These are phyloP conservation scores for Ceratocystis papillata DNA, from an alignment of 2,329 filamentous ascomycete species.

Conservation along the genomic window DNA sequence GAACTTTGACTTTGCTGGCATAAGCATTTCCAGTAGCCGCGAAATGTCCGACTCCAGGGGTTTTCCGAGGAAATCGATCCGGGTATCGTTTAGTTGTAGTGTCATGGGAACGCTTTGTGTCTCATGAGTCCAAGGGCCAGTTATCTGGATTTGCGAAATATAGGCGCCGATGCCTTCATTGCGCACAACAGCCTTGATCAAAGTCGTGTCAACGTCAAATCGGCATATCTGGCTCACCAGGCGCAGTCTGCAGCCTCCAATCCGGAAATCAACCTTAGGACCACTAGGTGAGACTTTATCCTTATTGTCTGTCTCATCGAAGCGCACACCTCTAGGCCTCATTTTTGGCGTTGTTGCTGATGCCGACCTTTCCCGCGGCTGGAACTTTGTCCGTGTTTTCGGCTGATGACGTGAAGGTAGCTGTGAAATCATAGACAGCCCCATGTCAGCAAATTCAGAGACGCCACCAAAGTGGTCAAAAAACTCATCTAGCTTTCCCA, in stretches of 20 bases:
- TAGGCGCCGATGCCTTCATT: conserved; percentile 60
- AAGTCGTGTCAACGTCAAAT: conserved; percentile 62
- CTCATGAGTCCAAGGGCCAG: conserved; percentile 46
- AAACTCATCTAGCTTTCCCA: conserved; percentile 73
- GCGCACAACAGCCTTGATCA: conserved; percentile 69
- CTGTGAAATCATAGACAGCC: conserved; percentile 69
- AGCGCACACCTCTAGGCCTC: conserved; percentile 48
- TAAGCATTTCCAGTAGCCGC: conserved; percentile 71
- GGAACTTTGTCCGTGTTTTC: not conserved
- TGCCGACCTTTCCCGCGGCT: not conserved
- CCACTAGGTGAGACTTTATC: conserved; percentile 34
- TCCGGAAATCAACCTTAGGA: conserved; percentile 59
- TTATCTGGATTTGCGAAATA: conserved; percentile 63
- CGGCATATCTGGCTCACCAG: conserved; percentile 70
- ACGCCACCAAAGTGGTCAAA: conserved; percentile 83
- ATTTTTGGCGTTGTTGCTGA: conserved; percentile 30
- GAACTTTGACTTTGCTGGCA: conserved; percentile 83
- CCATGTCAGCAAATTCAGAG: conserved; percentile 80
- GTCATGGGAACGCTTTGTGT: conserved; percentile 50
- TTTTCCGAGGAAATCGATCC: conserved; percentile 58
- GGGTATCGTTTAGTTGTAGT: conserved; percentile 53
- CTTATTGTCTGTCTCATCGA: conserved; percentile 42
- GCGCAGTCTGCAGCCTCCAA: conserved; percentile 66
- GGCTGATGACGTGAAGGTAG: conserved; percentile 39
- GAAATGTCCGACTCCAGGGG: conserved; percentile 75